Evolutionary conservation across 176 grass and related monocot genomes (phyloP).

Genomic region (Avena insularis): DNA sequence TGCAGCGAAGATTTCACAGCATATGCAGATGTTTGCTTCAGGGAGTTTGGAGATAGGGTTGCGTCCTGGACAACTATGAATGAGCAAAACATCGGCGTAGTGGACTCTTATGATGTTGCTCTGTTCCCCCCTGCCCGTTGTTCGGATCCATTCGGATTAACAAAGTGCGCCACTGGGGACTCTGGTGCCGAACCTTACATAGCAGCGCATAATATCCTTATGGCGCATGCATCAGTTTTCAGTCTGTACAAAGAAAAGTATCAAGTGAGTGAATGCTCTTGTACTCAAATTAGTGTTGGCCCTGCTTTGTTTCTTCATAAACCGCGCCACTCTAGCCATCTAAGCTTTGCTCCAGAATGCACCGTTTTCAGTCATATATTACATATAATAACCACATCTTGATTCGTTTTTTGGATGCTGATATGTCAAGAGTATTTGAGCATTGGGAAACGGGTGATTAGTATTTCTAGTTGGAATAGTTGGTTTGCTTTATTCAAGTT

Average conservation of each 20-base stretch:
- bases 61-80: constrained; percentile 58
- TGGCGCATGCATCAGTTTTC: constrained; percentile 59
- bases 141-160: constrained; percentile 68
- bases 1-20: constrained; percentile 70
- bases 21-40: constrained; percentile 68
- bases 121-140: constrained; percentile 52
- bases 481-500: background rate
- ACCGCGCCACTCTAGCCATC: background rate
- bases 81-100: constrained; percentile 42
- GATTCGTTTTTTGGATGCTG: background rate
- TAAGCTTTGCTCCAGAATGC: background rate
- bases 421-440: background rate
- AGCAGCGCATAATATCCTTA: constrained; percentile 47
- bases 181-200: constrained; percentile 70
- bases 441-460: background rate
- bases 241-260: constrained; percentile 64
- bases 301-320: background rate
- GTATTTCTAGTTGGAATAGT: background rate
- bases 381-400: background rate
- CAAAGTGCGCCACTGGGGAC: constrained; percentile 52
- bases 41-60: constrained; percentile 68
- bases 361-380: background rate
- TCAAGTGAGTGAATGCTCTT: constrained; percentile 44
- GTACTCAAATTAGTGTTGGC: background rate
- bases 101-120: constrained; percentile 17